Percentiles rank a stretch among this genome's conserved stretches.
phyloP scores from a whole-genome alignment of 208 protist genomes.

The Lotmaria passim region DNA sequence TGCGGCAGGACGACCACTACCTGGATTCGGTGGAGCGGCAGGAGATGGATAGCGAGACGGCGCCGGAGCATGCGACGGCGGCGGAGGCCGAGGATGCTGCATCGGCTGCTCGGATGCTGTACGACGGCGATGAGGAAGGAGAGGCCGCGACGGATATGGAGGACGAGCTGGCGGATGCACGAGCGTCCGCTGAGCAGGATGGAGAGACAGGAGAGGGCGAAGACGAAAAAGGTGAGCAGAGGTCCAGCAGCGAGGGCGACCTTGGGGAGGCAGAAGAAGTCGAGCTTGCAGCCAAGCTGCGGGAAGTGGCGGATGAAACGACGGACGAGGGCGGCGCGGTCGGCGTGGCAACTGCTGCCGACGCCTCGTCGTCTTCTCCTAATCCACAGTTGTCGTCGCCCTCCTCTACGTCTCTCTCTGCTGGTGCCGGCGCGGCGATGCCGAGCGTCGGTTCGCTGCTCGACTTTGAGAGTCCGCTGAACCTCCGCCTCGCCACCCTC shows the following conservation, averaged over 20 bases:
- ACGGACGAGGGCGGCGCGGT: constrained; percentile 1
- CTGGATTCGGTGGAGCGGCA: neutral
- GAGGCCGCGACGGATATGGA: constrained; percentile 6
- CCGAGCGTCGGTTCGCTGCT: constrained; percentile 55
- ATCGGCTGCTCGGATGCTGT: neutral
- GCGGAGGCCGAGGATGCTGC: constrained; percentile 18
- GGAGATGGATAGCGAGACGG: constrained; percentile 9
- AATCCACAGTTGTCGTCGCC: neutral
- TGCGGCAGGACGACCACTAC: constrained; percentile 1
- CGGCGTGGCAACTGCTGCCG: neutral
- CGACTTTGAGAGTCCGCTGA: constrained; percentile 83
- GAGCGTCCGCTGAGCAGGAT: constrained; percentile 1
- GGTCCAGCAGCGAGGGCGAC: constrained; percentile 1
- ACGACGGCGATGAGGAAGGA: neutral
- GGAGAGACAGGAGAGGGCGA: neutral
- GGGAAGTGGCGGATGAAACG: constrained; percentile 21
- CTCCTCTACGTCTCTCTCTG: too few species aligned
- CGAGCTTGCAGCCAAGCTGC: constrained; percentile 49
- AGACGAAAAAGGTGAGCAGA: constrained; percentile 1
- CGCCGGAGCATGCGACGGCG: neutral
- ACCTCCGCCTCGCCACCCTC: constrained; percentile 86
- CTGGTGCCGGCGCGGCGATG: neutral
- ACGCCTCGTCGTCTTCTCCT: neutral
- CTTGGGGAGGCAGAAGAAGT: constrained; percentile 53
- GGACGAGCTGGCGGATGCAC: constrained; percentile 16